Evolutionary conservation across 352 stramenopile species (phyloP).

Genomic region (Phytopythium vexans): DNA sequence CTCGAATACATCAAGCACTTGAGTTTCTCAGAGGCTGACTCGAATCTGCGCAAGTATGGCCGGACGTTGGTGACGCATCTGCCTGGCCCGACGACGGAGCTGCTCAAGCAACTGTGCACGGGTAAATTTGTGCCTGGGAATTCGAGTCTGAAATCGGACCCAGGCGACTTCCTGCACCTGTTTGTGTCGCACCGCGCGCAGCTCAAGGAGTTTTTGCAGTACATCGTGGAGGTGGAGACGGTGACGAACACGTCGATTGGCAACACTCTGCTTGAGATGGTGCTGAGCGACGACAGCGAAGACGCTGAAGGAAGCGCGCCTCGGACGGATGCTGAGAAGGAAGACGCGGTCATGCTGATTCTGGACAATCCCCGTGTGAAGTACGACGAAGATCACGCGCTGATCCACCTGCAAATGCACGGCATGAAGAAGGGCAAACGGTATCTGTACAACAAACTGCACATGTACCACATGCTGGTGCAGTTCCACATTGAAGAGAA

Average conservation of each 20-base stretch:
- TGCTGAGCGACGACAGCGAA: slow-evolving; percentile 63
- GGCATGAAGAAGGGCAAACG: slow-evolving; percentile 91
- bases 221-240: slow-evolving; percentile 87
- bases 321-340: slow-evolving; percentile 54
- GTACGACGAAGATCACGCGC: slow-evolving; percentile 92
- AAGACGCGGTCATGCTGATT: slow-evolving; percentile 83
- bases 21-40: slow-evolving; percentile 81
- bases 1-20: slow-evolving; percentile 89
- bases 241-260: slow-evolving; percentile 87
- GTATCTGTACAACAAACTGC: slow-evolving; percentile 93
- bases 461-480: slow-evolving; percentile 94
- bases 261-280: slow-evolving; percentile 89
- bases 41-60: slow-evolving; percentile 87
- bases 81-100: slow-evolving; percentile 83
- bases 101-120: slow-evolving; percentile 90
- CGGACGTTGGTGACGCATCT: slow-evolving; percentile 87
- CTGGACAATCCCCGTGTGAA: slow-evolving; percentile 88
- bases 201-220: slow-evolving; percentile 87
- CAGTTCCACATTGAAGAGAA: slow-evolving; percentile 93
- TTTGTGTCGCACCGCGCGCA: slow-evolving; percentile 91
- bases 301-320: slow-evolving; percentile 16
- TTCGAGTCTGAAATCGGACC: slow-evolving; percentile 67
- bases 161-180: slow-evolving; percentile 88
- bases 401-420: slow-evolving; percentile 92
- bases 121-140: slow-evolving; percentile 68